phyloP scores from a whole-genome alignment of 2,329 filamentous ascomycete genomes.

The Microascus cirrosus region DNA sequence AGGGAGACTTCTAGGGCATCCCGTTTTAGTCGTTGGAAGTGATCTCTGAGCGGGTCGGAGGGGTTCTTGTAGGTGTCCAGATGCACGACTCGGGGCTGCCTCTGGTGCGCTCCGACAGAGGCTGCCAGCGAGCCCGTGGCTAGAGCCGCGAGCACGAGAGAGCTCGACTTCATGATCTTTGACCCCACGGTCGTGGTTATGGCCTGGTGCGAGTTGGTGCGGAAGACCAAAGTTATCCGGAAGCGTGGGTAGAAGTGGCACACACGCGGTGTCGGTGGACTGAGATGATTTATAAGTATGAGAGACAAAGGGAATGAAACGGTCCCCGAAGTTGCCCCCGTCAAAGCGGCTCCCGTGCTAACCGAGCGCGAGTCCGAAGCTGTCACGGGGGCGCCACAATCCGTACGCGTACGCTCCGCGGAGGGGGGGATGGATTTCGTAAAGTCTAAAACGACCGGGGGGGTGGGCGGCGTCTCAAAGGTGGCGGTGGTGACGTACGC shows the following conservation, averaged over 20 bases:
- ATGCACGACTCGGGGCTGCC: constrained; percentile 30
- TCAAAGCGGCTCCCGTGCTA: too few relatives aligned
- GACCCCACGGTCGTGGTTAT: background rate
- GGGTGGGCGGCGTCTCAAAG: too few relatives aligned
- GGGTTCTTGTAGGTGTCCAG: constrained; percentile 26
- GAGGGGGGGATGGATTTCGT: too few relatives aligned
- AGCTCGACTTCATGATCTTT: constrained; percentile 23
- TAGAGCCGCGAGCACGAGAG: constrained; percentile 12
- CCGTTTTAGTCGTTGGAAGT: background rate
- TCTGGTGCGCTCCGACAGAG: background rate
- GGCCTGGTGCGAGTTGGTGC: background rate
- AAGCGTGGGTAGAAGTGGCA: background rate
- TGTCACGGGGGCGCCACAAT: too few relatives aligned
- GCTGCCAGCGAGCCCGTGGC: constrained; percentile 1
- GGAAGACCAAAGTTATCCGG: background rate
- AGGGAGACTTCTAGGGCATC: constrained; percentile 28
- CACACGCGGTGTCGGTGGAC: too few relatives aligned
- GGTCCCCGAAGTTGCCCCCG: too few relatives aligned
- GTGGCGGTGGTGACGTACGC: too few relatives aligned
- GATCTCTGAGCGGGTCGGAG: constrained; percentile 22
- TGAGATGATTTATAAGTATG: too few relatives aligned
- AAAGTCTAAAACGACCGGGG: too few relatives aligned
- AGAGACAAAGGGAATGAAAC: too few relatives aligned
- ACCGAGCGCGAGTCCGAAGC: too few relatives aligned
- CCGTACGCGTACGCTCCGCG: too few relatives aligned